Conservation (phyloP, 257 asterid genomes). For the Scutellaria minor region DNA sequence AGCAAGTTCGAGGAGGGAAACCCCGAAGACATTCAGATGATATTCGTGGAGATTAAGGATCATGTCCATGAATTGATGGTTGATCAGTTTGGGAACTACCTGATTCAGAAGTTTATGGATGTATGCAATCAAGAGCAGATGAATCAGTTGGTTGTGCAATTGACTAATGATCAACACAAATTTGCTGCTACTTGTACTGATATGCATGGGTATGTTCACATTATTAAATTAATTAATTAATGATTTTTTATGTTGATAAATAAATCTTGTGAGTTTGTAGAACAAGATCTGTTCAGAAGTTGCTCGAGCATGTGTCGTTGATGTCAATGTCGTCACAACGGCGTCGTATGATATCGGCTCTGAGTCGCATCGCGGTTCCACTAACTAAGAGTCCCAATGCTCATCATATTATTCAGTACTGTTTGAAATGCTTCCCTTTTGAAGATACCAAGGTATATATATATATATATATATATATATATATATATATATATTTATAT, state of each 20-base stretch:
- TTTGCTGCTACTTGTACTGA: constrained; percentile 50
- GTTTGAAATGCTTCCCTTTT: constrained; percentile 41
- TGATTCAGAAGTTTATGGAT: constrained; percentile 50
- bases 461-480: too few relatives aligned
- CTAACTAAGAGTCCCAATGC: constrained; percentile 53
- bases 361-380: constrained; percentile 43
- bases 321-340: constrained; percentile 47
- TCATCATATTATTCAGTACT: constrained; percentile 61
- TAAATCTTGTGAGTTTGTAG: constrained; percentile 31
- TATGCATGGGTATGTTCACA: constrained; percentile 48
- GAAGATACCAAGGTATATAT: constrained; percentile 57
- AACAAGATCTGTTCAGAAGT: constrained; percentile 57
- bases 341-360: constrained; percentile 22
- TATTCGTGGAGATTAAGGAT: constrained; percentile 52
- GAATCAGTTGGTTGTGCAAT: constrained; percentile 34
- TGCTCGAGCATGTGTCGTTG: constrained; percentile 36
- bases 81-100: constrained; percentile 53
- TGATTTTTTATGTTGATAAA: not conserved
- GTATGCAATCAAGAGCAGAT: constrained; percentile 46
- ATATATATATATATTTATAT: too few relatives aligned
- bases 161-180: constrained; percentile 22
- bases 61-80: constrained; percentile 54
- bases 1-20: constrained; percentile 48
- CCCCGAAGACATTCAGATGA: constrained; percentile 41
- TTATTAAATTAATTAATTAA: too few relatives aligned